Evolutionary conservation across 2,329 filamentous ascomycete genomes (phyloP).

Genomic region (Xenosphaeropsis pyriputrescens): DNA sequence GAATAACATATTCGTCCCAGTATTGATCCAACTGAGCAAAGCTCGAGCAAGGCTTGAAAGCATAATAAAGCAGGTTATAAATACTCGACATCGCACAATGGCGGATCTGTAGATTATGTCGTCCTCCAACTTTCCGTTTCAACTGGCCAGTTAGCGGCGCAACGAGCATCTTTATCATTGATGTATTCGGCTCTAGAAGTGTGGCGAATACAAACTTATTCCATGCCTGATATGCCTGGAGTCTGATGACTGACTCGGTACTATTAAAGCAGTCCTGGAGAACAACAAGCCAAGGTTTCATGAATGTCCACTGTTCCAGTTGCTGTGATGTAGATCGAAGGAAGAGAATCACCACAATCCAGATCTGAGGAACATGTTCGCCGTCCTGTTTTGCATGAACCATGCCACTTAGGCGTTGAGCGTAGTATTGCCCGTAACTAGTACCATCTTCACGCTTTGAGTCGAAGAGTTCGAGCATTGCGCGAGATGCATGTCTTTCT

Average conservation of each 20-base stretch:
- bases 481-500: slow-evolving; percentile 51
- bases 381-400: slow-evolving; percentile 46
- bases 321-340: slow-evolving; percentile 46
- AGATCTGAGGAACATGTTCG: slow-evolving; percentile 68
- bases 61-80: slow-evolving; percentile 71
- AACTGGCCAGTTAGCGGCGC: slow-evolving; percentile 57
- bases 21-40: slow-evolving; percentile 53
- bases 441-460: slow-evolving; percentile 26
- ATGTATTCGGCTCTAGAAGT: slow-evolving; percentile 43
- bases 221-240: slow-evolving; percentile 75
- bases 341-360: slow-evolving; percentile 70
- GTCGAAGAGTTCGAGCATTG: slow-evolving; percentile 49
- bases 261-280: slow-evolving; percentile 78
- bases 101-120: slow-evolving; percentile 40
- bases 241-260: slow-evolving; percentile 52
- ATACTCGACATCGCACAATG: slow-evolving; percentile 51
- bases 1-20: slow-evolving; percentile 64
- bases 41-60: slow-evolving; percentile 56
- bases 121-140: slow-evolving; percentile 44
- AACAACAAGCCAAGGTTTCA: slow-evolving; percentile 60
- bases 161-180: slow-evolving; percentile 47
- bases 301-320: slow-evolving; percentile 54
- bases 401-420: slow-evolving; percentile 53
- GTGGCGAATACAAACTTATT: slow-evolving; percentile 68
- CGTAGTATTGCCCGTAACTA: slow-evolving; percentile 52